Conservation (phyloP, 2,329 filamentous ascomycete genomes). For the Calonectria pteridis region DNA sequence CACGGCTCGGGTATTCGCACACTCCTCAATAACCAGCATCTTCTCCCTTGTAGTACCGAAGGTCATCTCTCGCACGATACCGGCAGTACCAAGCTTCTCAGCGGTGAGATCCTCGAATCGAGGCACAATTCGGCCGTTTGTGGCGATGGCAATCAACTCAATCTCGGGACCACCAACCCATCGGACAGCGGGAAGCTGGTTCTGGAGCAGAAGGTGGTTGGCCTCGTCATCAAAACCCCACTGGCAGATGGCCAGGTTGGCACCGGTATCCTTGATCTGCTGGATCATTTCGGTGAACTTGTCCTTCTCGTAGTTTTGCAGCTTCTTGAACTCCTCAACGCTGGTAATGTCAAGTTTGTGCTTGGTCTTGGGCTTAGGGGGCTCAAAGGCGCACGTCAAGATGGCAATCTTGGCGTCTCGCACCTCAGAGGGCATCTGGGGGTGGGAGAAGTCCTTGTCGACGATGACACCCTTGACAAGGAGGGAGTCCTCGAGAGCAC, state of each 20-base stretch:
- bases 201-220: slow-evolving; percentile 96
- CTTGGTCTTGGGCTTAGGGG: slow-evolving; percentile 99
- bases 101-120: slow-evolving; percentile 94
- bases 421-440: slow-evolving; percentile 98
- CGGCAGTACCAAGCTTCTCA: slow-evolving; percentile 91
- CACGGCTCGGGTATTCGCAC: slow-evolving; percentile 95
- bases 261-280: slow-evolving; percentile 96
- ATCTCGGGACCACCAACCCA: slow-evolving; percentile 99
- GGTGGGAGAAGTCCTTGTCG: slow-evolving; percentile 99
- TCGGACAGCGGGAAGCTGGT: slow-evolving; percentile 92
- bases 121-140: slow-evolving; percentile 96
- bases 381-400: slow-evolving; percentile 97
- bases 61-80: slow-evolving; percentile 91
- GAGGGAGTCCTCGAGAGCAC: slow-evolving; percentile 90
- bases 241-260: slow-evolving; percentile 98
- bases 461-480: slow-evolving; percentile 98
- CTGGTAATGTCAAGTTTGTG: slow-evolving; percentile 98
- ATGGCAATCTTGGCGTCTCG: slow-evolving; percentile 97
- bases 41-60: slow-evolving; percentile 99
- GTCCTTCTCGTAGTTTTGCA: slow-evolving; percentile 94
- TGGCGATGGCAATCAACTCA: slow-evolving; percentile 97
- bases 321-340: slow-evolving; percentile 98
- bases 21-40: slow-evolving; percentile 99
- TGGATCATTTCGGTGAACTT: slow-evolving; percentile 99
- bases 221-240: slow-evolving; percentile 99